phyloP scores from a whole-genome alignment of 352 stramenopile species.

The Pythium aquatile region DNA sequence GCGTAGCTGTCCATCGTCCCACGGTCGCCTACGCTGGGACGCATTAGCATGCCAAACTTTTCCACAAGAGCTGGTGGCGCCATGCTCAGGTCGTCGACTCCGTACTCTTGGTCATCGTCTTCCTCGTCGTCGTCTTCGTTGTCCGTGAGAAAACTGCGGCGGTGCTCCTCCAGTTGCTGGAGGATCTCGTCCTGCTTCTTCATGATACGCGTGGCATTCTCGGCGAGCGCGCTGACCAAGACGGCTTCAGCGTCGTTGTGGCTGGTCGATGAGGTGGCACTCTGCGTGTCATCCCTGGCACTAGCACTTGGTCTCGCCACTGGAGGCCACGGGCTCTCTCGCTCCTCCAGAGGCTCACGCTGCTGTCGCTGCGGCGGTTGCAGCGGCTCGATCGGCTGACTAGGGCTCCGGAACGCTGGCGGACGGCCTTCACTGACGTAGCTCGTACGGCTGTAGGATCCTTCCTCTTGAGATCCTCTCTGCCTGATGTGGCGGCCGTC shows the following conservation, averaged over 20 bases:
- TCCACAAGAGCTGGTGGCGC: conserved; percentile 13
- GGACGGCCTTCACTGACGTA: conserved; percentile 2
- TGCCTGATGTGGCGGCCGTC: not conserved
- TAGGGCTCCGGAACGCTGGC: not conserved
- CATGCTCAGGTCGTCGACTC: conserved; percentile 28
- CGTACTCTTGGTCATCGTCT: conserved; percentile 29
- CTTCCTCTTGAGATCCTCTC: not conserved
- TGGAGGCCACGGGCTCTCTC: conserved; percentile 2
- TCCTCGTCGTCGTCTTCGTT: conserved; percentile 34
- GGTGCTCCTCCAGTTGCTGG: conserved; percentile 20
- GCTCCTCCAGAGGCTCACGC: not conserved
- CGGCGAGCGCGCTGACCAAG: conserved; percentile 2
- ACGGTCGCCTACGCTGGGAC: conserved; percentile 7
- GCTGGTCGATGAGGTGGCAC: not conserved
- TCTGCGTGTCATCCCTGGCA: not conserved
- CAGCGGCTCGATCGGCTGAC: not conserved
- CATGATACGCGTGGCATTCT: conserved; percentile 12
- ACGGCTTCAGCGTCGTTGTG: conserved; percentile 10
- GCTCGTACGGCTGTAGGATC: conserved; percentile 1
- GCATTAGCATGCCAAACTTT: conserved; percentile 22
- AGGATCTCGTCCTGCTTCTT: conserved; percentile 20
- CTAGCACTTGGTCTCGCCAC: not conserved
- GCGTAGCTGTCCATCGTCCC: conserved; percentile 39
- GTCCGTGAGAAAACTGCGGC: conserved; percentile 23
- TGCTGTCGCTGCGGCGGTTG: not conserved